Base-by-base conservation (phyloP, 495 filamentous ascomycete species). In the Platismatia glauca region DNA sequence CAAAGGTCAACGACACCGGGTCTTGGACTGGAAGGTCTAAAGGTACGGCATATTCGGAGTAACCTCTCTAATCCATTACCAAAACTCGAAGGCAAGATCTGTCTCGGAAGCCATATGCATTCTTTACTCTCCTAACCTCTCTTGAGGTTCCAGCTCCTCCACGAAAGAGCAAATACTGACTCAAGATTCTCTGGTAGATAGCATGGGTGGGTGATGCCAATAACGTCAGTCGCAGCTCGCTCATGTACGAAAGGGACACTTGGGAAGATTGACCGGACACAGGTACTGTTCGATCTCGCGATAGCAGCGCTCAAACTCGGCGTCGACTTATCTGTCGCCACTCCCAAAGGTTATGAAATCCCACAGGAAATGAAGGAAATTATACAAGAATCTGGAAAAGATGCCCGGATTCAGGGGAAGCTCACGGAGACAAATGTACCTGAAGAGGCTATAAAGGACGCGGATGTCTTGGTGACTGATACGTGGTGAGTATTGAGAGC, bases 161-260 rank as follows among this genome's bases (percentile, higher is more conserved):
- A 5, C 16, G 7, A 33, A 33, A 53, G 29, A 53, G 15, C 1
- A 12, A 9, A 18, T 33, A n/a, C 50, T 29, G 16, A 53, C 50
- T 33, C 16, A 20, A 20, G 6, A 3, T 7, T 33, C 48, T 53
- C 16, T 34, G 20, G 1, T 53, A 53, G 73, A 83, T 98, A 62
- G 92, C 94, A 8, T 98, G 94, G 94, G 79, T 98, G 29, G 94
- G 94, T 50, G 94, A 98, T 70, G 89, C 91, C 22, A 98, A 97
- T 76, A 98, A 98, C 68, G 93, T 98, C 41, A 53, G 50, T 39
- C 53, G 31, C 35, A 31, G 24, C 7, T 41, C 9, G 1, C 7
- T 16, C 59, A 33, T 7, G 13, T 15, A 16, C 1, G 7, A 11
- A 15, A 3, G 7, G 16, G 13, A 16, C n/a, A 29, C 7, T 29